Base-by-base conservation (phyloP, 1,284 basidiomycete genomes). In the Apiotrichum gracile region DNA sequence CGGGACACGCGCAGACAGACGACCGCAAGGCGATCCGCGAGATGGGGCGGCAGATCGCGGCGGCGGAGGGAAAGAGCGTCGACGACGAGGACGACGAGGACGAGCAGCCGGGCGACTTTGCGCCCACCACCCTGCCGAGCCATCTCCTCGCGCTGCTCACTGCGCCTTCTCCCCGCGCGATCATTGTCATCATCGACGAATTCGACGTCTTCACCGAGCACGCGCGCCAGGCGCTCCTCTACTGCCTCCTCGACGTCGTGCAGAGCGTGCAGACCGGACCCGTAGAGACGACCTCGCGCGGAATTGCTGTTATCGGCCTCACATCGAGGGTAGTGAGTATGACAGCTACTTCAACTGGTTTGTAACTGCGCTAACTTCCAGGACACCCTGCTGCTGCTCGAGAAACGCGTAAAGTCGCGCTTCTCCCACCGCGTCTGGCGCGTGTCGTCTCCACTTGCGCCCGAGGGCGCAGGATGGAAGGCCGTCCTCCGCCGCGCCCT, bases 321-420 rank as follows among this genome's bases (percentile, higher is more conserved):
- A 91, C 89, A 0, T 83, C 83, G 29, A 83, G 91, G 17, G 80
- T 91, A 16, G 77, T 79, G 43, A 57, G 77, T 68, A n/a, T n/a
- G n/a, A n/a, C n/a, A n/a, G 39, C 16, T 29, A 9, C n/a, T 8
- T 5, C 10, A 16, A 4, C 13, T 9, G 21, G 25, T n/a, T 38
- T 22, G 10, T 26, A n/a, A 35, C 21, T 41, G 19, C 10, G 0
- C 2, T 48, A 10, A 44, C 33, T 14, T 12, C 25, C 55, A 78
- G 77, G 91, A 96, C 65, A 86, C 88, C n/a, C 81, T 94, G 55
- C 87, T 88, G 52, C 75, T 89, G 10, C 78, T 97, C 7, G 92
- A 97, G 72, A 97, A 97, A 70, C 81, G 92, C 44, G 92, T 97
- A 47, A 94, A 96, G 74, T 94, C 90, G 61, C 83, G 92, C 7